These are phyloP conservation scores for Lachancea lanzarotensis DNA, from an alignment of 805 yeast genomes.

Conservation along the genomic window DNA sequence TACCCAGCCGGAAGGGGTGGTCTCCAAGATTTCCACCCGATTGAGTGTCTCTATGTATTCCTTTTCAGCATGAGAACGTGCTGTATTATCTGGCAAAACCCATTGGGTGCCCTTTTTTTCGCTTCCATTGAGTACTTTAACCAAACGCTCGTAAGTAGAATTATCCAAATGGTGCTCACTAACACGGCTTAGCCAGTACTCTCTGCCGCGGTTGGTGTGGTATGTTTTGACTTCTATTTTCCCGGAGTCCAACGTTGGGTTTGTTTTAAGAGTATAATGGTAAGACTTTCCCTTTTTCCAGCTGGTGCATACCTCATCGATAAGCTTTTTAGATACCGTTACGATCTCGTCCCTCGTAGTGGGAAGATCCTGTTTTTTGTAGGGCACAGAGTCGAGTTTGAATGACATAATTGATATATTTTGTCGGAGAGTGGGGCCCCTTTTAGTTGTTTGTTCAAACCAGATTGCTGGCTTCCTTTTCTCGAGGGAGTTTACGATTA, in stretches of 20 bases:
- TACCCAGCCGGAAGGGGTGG: slow-evolving; percentile 25
- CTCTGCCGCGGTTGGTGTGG: slow-evolving; percentile 22
- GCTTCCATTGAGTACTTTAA: slow-evolving; percentile 29
- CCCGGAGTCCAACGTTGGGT: slow-evolving; percentile 17
- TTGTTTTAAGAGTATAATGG: slow-evolving; percentile 15
- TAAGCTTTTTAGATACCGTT: slow-evolving; percentile 22
- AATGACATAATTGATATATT: slow-evolving; percentile 3
- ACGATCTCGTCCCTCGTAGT: slow-evolving; percentile 10
- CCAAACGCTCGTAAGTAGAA: slow-evolving; percentile 20
- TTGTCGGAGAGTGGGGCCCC: not conserved
- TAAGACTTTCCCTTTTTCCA: slow-evolving; percentile 34
- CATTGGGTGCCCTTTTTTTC: slow-evolving; percentile 10
- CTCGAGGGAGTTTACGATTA: too few relatives aligned
- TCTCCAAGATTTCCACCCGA: slow-evolving; percentile 18
- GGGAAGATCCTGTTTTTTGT: slow-evolving; percentile 13
- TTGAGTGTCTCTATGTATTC: slow-evolving; percentile 33
- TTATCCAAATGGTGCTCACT: slow-evolving; percentile 20
- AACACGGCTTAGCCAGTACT: slow-evolving; percentile 33
- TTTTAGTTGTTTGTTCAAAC: not conserved
- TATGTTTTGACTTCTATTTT: slow-evolving; percentile 31
- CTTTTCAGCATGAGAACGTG: slow-evolving; percentile 30
- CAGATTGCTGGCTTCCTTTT: too few relatives aligned
- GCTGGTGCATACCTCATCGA: slow-evolving; percentile 15
- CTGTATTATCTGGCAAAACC: slow-evolving; percentile 22
- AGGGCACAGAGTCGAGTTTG: slow-evolving; percentile 9